Base-by-base conservation (phyloP, 306 rosid genomes). In the Boehmeria nivea region DNA sequence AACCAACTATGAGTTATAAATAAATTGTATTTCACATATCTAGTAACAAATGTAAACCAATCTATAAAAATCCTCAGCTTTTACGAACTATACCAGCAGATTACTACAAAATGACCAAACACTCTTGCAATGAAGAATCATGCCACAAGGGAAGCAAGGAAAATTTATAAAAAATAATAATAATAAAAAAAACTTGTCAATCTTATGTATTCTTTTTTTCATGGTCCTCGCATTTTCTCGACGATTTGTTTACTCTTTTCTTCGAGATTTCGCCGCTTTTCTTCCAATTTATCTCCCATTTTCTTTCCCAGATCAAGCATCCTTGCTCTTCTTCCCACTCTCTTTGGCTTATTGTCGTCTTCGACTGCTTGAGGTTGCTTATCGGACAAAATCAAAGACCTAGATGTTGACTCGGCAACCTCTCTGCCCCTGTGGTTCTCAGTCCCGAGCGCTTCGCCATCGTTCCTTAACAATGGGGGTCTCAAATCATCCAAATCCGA, bases 231-330 rank as follows among this genome's bases (percentile, higher is more conserved):
- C 96, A 91, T 91, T 68, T 84, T 91, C 71, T 84, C 98, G 43
- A 84, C 96, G 37, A 90, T 81, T 71, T 52, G 49, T 49, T 90
- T 66, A 63, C 95, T 70, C 77, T 70, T 88, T 66, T 91, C 98
- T 72, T 83, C 98, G 23, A 88, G 43, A 43, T 76, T 63, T 16
- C 94, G 87, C 77, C 76, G 86, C 76, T 87, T 87, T 65, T 91
- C 95, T 77, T 87, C 99, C 9, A 84, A 69, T 71, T 84, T 91
- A 72, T 87, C 89, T 11, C 89, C 76, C 96, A 91, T 47, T 75
- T 68, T 91, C 81, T 79, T 91, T 57, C 85, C 66, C 45, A 87
- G 64, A 73, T 84, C 95, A 47, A 80, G 65, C 78, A 91, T 82
- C 73, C 59, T 87, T 67, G 84, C 95, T 71, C 57, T 87, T 77